Conservation (phyloP, 2,329 filamentous ascomycete species). For the Pseudogymnoascus sp. region DNA sequence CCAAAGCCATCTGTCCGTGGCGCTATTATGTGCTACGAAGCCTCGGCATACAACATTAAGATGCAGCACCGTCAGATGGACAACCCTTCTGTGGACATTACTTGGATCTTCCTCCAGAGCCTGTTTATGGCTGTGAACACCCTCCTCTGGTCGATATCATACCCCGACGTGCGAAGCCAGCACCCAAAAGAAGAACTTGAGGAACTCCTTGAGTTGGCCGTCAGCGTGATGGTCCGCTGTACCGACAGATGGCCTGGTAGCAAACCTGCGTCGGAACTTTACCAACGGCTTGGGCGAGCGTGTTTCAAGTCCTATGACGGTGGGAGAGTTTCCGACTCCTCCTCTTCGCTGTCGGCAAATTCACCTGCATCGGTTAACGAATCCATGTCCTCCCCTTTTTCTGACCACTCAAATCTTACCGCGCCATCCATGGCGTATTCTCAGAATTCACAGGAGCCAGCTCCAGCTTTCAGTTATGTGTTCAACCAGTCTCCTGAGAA, state of each 20-base stretch:
- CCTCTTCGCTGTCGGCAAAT: conserved; percentile 39
- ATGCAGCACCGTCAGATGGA: conserved; percentile 74
- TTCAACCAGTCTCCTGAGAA: conserved; percentile 48
- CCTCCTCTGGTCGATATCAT: conserved; percentile 84
- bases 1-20: conserved; percentile 74
- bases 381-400: conserved; percentile 38
- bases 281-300: conserved; percentile 74
- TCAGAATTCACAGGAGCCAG: conserved; percentile 28
- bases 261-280: conserved; percentile 73
- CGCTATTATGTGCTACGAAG: conserved; percentile 74
- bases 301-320: conserved; percentile 82
- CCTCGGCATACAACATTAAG: conserved; percentile 71
- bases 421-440: conserved; percentile 30
- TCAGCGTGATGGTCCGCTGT: conserved; percentile 72
- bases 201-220: conserved; percentile 60
- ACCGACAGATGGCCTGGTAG: conserved; percentile 90
- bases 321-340: conserved; percentile 36
- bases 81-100: conserved; percentile 69
- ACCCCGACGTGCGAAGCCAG: conserved; percentile 66
- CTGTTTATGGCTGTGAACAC: conserved; percentile 90
- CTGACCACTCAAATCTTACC: conserved; percentile 32
- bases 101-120: conserved; percentile 85
- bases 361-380: conserved; percentile 32
- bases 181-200: conserved; percentile 70
- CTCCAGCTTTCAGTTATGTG: conserved; percentile 50